Evolutionary conservation across 2,329 filamentous ascomycete species (phyloP), one percentile per base, ranked within the genome.

Genomic region (Orbilia javanica): DNA sequence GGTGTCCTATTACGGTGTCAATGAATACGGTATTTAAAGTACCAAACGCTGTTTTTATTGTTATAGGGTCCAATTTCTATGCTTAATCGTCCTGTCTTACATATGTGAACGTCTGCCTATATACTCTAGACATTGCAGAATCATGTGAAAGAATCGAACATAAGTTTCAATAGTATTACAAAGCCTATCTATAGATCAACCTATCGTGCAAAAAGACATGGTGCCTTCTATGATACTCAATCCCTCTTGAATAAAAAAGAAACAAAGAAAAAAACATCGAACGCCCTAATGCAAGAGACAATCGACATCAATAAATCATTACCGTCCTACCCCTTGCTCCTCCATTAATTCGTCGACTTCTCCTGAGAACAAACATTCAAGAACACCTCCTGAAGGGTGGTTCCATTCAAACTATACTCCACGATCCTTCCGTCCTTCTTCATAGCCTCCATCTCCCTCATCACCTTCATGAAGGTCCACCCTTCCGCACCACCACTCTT

Each of bases 281-380:
- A 44, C 57, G 27, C 57, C 20, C 27, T 18, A 20, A 44, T 20
- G 36, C 50, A 39, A 8, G 42, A 2, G 31, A 69, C 27, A n/a
- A 42, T 10, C 22, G 0, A 62, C 52, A 44, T 44, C 7, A 44
- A 18, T n/a, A n/a, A n/a, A n/a, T n/a, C n/a, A n/a, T n/a, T n/a
- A n/a, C n/a, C n/a, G n/a, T n/a, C n/a, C n/a, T n/a, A n/a, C n/a
- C n/a, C n/a, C n/a, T n/a, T n/a, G n/a, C 18, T 20, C 20, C 8
- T 8, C 5, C 13, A 34, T 64, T 42, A 77, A 36, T 66, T 22
- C 4, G 39, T 8, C 10, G 31, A 27, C 63, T 64, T 79, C 25
- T 79, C 67, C 55, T 79, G 71, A 18, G 67, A 69, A 39, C 74
- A 79, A 42, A 79, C 76, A 31, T 79, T 79, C 74, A 79, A 65